Evolutionary conservation across 345 rosid genomes (phyloP).

Genomic region (Euphorbia peplus): DNA sequence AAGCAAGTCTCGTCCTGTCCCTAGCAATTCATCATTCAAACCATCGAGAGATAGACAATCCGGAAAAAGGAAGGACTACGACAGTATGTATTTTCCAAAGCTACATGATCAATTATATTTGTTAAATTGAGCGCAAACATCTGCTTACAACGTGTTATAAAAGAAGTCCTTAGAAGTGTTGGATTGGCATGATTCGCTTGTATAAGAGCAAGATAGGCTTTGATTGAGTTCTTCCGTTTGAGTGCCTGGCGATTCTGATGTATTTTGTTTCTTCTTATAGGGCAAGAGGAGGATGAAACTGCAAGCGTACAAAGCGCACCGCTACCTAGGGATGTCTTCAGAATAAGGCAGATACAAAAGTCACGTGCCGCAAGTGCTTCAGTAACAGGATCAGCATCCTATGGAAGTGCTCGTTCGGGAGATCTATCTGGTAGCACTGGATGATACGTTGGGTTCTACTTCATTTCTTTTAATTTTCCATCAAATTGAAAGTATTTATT

Average conservation of each 20-base stretch:
- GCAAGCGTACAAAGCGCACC: constrained; percentile 77
- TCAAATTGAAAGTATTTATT: not conserved
- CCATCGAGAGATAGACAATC: constrained; percentile 52
- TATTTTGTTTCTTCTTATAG: constrained; percentile 29
- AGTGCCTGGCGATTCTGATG: not conserved
- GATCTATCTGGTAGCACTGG: constrained; percentile 81
- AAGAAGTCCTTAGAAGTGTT: not conserved
- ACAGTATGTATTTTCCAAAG: constrained; percentile 34
- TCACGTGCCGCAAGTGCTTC: constrained; percentile 62
- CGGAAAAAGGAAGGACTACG: constrained; percentile 63
- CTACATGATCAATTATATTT: not conserved
- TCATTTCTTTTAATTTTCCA: not conserved
- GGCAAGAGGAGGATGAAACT: constrained; percentile 74
- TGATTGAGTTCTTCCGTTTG: not conserved
- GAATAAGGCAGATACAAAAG: constrained; percentile 73
- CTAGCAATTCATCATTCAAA: constrained; percentile 60
- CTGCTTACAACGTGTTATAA: not conserved
- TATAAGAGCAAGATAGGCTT: no score
- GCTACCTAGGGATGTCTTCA: constrained; percentile 65
- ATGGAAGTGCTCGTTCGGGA: constrained; percentile 85
- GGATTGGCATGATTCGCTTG: not conserved
- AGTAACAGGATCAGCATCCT: constrained; percentile 79
- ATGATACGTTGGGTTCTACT: constrained; percentile 15
- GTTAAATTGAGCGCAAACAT: not conserved
- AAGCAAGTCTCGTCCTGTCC: constrained; percentile 48